Evolutionary conservation across 1,284 basidiomycete genomes (phyloP), one percentile per base, ranked within the genome.

Genomic region (Malassezia cuniculi): DNA sequence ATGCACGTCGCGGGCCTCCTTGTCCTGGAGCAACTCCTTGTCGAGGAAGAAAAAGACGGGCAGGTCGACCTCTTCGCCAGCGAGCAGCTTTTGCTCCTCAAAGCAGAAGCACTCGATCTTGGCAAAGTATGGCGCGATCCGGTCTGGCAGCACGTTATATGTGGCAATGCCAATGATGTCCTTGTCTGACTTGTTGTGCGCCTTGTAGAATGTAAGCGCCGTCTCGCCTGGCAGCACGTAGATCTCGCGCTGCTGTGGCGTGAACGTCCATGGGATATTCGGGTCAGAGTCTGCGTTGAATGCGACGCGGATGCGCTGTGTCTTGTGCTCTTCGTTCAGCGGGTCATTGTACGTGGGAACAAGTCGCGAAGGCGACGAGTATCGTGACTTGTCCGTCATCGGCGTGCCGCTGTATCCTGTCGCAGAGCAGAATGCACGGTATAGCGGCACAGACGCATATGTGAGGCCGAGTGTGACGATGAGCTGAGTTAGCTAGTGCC

Each of bases 81-180:
- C 89, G 16, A 94, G 72, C 14, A 99, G 76, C 58, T 81, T 84
- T 69, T 99, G 93, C 68, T 97, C 93, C 69, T 99, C 93, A 57
- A 97, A 97, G 70, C 93, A 99, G 73, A 99, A 99, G 58, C 93
- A 99, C 69, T 99, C 93, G 6, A 97, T 87, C 72, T 99, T 99
- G 41, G 89, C 85, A 66, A 99, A 99, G 69, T 95, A 97, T 0
- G 90, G 87, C 5, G 93, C 93, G 54, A 95, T 78, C 85, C 94
- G 62, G 61, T 85, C 82, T 10, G 85, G 85, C 0, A 85, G 83
- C 30, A 93, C 85, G 69, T 97, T 99, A 68, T 99, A 97, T 6
- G 93, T 97, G 15, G 90, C 90, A 68, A 99, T 97, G 1, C 93
- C 93, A 61, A 97, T 89, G 41, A 99, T 78, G 68, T 97, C 93